These are phyloP conservation scores for Rhipidocladum racemiflorum DNA, from an alignment of 176 grass and related monocot species.

Conservation along the genomic window DNA sequence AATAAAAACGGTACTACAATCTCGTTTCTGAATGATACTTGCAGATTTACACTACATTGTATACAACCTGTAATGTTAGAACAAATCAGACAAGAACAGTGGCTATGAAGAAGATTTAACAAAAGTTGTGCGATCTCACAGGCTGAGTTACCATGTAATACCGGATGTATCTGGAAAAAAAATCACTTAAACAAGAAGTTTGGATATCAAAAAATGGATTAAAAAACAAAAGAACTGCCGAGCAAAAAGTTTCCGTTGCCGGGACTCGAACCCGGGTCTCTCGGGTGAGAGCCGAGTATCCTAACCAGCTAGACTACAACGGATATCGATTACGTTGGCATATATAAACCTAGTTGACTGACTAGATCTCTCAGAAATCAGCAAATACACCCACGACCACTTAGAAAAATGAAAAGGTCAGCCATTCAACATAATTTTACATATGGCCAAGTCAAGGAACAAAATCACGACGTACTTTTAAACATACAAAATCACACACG, in stretches of 20 bases:
- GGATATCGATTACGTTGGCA: accelerated
- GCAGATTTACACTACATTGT: neutral
- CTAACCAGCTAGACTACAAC: conserved; percentile 95
- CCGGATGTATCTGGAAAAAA: neutral
- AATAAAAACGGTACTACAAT: neutral
- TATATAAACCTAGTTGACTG: too few relatives aligned
- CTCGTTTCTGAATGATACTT: neutral
- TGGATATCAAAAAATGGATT: neutral
- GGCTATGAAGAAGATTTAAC: neutral
- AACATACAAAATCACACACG: neutral
- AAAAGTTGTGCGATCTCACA: neutral
- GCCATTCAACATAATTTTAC: neutral
- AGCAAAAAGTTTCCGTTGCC: neutral
- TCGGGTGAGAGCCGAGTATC: conserved; percentile 93
- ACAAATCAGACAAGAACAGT: neutral
- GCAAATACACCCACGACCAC: neutral
- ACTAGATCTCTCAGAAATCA: neutral
- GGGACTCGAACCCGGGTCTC: conserved; percentile 32
- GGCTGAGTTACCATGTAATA: neutral
- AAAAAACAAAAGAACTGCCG: neutral
- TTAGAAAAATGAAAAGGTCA: neutral
- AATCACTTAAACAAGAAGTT: neutral
- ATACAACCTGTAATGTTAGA: neutral
- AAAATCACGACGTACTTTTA: neutral
- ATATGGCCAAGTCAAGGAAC: neutral